Evolutionary conservation across 2,329 filamentous ascomycete genomes (phyloP).

Genomic region (Botrytis sinoallii): DNA sequence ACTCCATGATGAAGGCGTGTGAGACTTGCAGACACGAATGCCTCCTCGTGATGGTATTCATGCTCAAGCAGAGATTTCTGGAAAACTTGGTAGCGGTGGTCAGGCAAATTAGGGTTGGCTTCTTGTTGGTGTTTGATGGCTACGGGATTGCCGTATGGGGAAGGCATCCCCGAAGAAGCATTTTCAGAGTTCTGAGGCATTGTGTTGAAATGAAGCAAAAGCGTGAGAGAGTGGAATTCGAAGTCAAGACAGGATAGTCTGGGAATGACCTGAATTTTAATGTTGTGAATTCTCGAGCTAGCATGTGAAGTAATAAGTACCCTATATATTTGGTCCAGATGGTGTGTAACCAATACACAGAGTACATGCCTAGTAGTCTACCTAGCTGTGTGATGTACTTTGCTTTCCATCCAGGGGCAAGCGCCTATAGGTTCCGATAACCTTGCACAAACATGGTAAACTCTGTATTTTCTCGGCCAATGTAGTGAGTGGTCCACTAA

Average conservation of each 20-base stretch:
- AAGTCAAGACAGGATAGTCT: neutral
- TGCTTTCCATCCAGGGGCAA: neutral
- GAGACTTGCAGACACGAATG: slow-evolving; percentile 15
- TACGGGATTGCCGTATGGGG: neutral
- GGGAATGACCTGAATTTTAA: neutral
- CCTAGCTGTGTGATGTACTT: neutral
- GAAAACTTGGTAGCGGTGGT: slow-evolving; percentile 13
- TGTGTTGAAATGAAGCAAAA: neutral
- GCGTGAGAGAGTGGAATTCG: neutral
- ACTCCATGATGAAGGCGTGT: slow-evolving; percentile 13
- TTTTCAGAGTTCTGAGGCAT: neutral
- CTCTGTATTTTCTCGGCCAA: neutral
- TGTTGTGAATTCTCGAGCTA: neutral
- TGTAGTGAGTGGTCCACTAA: slow-evolving; percentile 1
- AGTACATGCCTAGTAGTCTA: neutral
- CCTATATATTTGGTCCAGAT: neutral
- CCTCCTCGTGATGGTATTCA: slow-evolving; percentile 14
- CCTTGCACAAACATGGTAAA: neutral
- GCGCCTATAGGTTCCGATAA: neutral
- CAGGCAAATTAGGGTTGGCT: neutral
- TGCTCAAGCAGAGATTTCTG: slow-evolving; percentile 13
- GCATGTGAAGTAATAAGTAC: neutral
- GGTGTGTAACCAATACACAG: neutral
- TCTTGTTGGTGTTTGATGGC: neutral
- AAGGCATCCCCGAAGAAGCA: neutral